Evolutionary conservation across 2,329 filamentous ascomycete genomes (phyloP), one percentile per base, ranked within the genome.

Genomic region (Verticillium albo-atrum): DNA sequence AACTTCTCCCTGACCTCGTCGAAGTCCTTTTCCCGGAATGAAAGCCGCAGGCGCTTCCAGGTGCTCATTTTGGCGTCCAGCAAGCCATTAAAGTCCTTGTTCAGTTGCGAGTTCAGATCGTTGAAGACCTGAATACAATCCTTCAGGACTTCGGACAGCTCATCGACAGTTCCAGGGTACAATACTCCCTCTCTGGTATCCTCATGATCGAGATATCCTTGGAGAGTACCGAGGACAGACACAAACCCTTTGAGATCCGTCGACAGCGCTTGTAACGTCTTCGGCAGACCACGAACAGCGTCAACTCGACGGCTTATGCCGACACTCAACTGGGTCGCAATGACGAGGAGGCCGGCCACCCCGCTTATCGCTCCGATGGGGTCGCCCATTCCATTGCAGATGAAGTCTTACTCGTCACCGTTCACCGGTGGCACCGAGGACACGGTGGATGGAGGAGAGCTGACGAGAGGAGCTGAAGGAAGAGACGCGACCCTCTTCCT

Each of bases 181-280:
- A 60, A 17, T 1, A 60, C 55, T 7, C 58, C 58, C 37, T 42
- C 35, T 9, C 14, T 55, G 3, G 55, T 60, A 27, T 60, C 58
- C 26, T 57, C 58, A 20, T 53, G 28, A 27, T 54, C 50, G 34
- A 60, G 54, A n/a, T 57, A 60, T 28, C 42, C 42, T 17, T 54
- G 42, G 5, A 60, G 50, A 2, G 58, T 60, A 30, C 55, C 55
- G 14, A 60, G 55, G n/a, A 60, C 55, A 17, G 58, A 60, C 17
- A 25, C 3, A 6, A 54, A 26, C 6, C 47, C 55, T 26, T 60
- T 42, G 42, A 60, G 28, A 28, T 60, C 58, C 17, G 28, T 30
- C 50, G 58, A 60, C 25, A 60, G 50, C 20, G 47, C 55, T 28
- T 54, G n/a, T 15, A 60, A 27, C 6, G 26, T 32, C 23, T 47